A percentile compares a stretch with the other conserved stretches of the same genome.
These are phyloP conservation scores for Agrocybe pediades DNA, from an alignment of 768 basidiomycete species.

Conservation along the genomic window DNA sequence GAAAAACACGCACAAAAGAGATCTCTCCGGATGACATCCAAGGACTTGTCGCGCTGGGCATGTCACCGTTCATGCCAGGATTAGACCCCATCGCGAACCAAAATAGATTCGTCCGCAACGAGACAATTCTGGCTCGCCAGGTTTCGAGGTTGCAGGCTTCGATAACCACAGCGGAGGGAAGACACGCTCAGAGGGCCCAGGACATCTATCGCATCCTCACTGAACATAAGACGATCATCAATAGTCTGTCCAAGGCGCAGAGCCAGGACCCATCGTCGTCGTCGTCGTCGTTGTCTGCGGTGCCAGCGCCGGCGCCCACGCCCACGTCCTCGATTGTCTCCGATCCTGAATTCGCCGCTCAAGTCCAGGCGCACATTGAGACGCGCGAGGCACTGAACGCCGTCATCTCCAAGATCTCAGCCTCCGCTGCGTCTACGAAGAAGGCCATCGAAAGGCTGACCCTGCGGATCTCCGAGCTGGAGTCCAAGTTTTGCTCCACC, in stretches of 20 bases:
- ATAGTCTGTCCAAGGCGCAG: neutral
- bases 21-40: neutral
- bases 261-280: neutral
- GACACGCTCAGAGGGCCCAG: neutral
- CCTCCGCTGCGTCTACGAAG: neutral
- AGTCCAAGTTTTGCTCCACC: neutral
- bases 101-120: conserved; percentile 17
- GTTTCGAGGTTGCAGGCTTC: conserved; percentile 5
- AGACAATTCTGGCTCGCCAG: conserved; percentile 11
- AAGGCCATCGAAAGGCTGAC: neutral
- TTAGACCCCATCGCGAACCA: conserved; percentile 15
- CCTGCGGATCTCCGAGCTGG: neutral
- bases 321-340: neutral
- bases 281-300: neutral
- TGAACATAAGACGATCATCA: conserved; percentile 2
- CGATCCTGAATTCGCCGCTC: conserved; percentile 1
- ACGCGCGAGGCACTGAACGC: conserved; percentile 3
- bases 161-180: neutral
- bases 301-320: neutral
- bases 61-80: conserved; percentile 16
- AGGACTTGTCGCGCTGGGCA: conserved; percentile 7
- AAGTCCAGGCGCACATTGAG: conserved; percentile 5
- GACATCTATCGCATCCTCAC: conserved; percentile 8
- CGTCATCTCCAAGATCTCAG: neutral
- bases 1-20: conserved; percentile 10